A percentile compares a stretch with the other conserved stretches of the same genome.
These are phyloP conservation scores for Daldinia loculata DNA, from an alignment of 495 filamentous ascomycete genomes.

Conservation along the genomic window DNA sequence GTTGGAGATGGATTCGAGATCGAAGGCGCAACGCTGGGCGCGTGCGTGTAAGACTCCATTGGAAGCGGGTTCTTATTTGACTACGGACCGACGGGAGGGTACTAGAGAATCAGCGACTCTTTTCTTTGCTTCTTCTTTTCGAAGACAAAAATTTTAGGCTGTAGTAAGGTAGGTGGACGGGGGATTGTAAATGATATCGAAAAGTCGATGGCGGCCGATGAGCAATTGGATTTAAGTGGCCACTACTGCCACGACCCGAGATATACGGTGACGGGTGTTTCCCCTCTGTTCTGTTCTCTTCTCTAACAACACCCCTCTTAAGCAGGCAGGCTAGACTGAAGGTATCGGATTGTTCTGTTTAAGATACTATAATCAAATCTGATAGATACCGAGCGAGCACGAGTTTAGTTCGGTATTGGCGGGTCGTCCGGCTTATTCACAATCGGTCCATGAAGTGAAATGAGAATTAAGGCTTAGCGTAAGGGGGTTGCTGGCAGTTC, in stretches of 20 bases:
- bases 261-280: constrained; percentile 22
- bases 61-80: constrained; percentile 6
- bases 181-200: constrained; percentile 33
- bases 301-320: constrained; percentile 4
- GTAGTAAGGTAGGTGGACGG: constrained; percentile 17
- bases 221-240: constrained; percentile 33
- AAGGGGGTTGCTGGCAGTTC: constrained; percentile 3
- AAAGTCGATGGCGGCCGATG: constrained; percentile 29
- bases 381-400: constrained; percentile 5
- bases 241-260: constrained; percentile 30
- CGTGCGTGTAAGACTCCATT: constrained; percentile 38
- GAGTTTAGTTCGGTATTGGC: constrained; percentile 11
- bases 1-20: constrained; percentile 34
- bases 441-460: constrained; percentile 13
- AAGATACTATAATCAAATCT: not conserved
- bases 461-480: constrained; percentile 12
- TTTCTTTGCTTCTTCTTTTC: constrained; percentile 6
- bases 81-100: not conserved
- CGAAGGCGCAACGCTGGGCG: constrained; percentile 26
- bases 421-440: constrained; percentile 13
- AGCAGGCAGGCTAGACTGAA: constrained; percentile 1
- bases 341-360: constrained; percentile 7
- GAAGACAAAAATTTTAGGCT: constrained; percentile 9
- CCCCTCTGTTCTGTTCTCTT: constrained; percentile 8
- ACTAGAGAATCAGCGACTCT: constrained; percentile 11